Evolutionary conservation across 441 rosid genomes (phyloP), one percentile per base, ranked within the genome.

Genomic region (Croton laevigatus): DNA sequence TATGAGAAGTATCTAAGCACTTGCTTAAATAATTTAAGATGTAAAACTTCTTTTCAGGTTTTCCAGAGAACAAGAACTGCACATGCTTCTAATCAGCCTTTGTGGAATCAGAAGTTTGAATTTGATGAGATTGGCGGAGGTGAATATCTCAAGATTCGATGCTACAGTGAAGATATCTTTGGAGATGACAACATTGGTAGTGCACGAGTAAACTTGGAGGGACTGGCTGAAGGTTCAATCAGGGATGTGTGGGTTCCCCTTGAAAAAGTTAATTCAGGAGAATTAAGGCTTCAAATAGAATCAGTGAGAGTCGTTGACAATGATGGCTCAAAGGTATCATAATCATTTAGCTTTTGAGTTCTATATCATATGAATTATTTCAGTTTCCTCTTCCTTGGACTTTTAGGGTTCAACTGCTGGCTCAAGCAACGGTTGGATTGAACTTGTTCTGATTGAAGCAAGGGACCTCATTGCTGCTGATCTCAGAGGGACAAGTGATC

Each of bases 401-500:
- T 62, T 66, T 54, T 65, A 86, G 89, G 86, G 86, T 66, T 79
- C 84, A 22, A 37, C 32, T 37, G 27, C 68, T 52, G 84, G 81
- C 72, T 65, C 85, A 23, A 65, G 73, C 79, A 81, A 86, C 75
- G 96, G 99, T 36, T 90, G 86, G 92, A 78, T 94, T 59, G 99
- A 90, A 86, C 86, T 94, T 75, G 89, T 88, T 71, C 87, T 94
- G 62, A 71, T 94, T 40, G 98, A 94, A 79, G 99, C 91, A 1
- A 89, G 75, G 76, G 99, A 94, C 68, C 96, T 94, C 48, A 71
- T 89, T 60, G 99, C 94, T 8, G 99, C 98, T 11, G 99, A 94
- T 87, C 82, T 94, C 73, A 79, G 98, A 76, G 99, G 99, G 70
- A 94, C 99, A 22, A 94, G 99, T 66, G 99, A 94, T 81, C 99